Evolutionary conservation across 331 rosid species (phyloP), one percentile per base, ranked within the genome.

Genomic region (Telfairia occidentalis): DNA sequence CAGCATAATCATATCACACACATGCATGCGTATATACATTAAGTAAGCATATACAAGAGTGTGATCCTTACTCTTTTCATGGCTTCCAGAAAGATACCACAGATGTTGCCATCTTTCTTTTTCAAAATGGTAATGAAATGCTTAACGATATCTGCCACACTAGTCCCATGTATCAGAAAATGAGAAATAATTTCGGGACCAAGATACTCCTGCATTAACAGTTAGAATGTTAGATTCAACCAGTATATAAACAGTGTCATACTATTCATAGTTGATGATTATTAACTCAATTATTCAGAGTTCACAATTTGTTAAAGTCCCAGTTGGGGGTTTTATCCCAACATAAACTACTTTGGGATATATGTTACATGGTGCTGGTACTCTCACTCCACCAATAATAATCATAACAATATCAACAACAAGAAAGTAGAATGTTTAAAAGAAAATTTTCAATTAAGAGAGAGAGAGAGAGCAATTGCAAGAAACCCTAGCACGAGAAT

Each of bases 171-270:
- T 89, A 88, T 86, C 63, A 87, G 89, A 77, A 82, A 90, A 82
- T 87, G 92, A 76, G 97, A 94, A 79, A 91, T 80, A 76, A 94
- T 88, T 80, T 87, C 96, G 9, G 97, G 83, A 81, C 92, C 96
- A 77, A 91, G 97, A 82, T 83, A 90, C 49, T 87, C 97, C 98
- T 91, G 88, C 89, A 87, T 54, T 46, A 54, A 42, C 40, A 64
- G 76, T 61, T 67, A 71, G 77, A 48, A 60, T 42, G n/a, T n/a
- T n/a, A n/a, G n/a, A n/a, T n/a, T n/a, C n/a, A n/a, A n/a, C n/a
- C n/a, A n/a, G n/a, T n/a, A n/a, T 38, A 37, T 38, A 65, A 64
- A 67, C 48, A 21, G 73, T 8, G 16, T 32, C 23, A 24, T 13
- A 42, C 48, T 23, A 64, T 64, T 19, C 48, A 64, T 64, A 35